These are phyloP conservation scores for Rugosomyces carneus DNA, from an alignment of 1,284 basidiomycete species.

Conservation along the genomic window DNA sequence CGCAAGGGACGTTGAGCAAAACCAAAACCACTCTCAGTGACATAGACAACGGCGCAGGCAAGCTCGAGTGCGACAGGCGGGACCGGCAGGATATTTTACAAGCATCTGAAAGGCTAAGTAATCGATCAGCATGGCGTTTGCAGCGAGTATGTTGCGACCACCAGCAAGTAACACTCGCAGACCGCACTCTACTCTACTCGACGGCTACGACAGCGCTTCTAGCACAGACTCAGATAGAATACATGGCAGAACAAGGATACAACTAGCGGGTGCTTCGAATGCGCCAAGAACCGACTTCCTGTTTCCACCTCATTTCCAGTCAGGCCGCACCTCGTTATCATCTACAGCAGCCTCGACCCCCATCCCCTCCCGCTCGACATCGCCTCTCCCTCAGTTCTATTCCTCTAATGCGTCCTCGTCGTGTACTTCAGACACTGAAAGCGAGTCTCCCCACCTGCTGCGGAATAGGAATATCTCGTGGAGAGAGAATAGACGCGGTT, in stretches of 20 bases:
- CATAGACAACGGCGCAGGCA: constrained; percentile 14
- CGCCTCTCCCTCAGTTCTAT: constrained; percentile 41
- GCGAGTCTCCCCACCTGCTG: constrained; percentile 52
- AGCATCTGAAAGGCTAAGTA: background rate
- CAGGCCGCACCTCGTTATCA: constrained; percentile 33
- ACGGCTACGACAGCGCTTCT: constrained; percentile 33
- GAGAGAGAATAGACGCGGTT: constrained; percentile 38
- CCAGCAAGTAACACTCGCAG: constrained; percentile 16
- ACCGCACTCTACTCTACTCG: constrained; percentile 16
- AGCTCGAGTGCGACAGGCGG: constrained; percentile 8
- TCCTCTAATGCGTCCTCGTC: constrained; percentile 43
- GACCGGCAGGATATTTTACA: constrained; percentile 2
- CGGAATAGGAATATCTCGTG: constrained; percentile 33
- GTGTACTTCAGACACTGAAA: constrained; percentile 60
- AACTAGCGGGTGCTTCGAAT: constrained; percentile 14
- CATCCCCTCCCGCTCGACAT: constrained; percentile 39
- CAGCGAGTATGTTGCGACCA: constrained; percentile 16
- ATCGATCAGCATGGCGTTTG: constrained; percentile 13
- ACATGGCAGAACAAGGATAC: constrained; percentile 18
- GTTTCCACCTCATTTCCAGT: constrained; percentile 26
- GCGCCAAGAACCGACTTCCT: constrained; percentile 25
- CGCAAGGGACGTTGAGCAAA: constrained; percentile 1
- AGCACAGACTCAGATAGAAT: constrained; percentile 35
- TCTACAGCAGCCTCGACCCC: constrained; percentile 38
- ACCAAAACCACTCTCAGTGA: constrained; percentile 9